These are phyloP conservation scores for Pseudogymnoascus sp. DNA, from an alignment of 2,329 filamentous ascomycete species.

Conservation along the genomic window DNA sequence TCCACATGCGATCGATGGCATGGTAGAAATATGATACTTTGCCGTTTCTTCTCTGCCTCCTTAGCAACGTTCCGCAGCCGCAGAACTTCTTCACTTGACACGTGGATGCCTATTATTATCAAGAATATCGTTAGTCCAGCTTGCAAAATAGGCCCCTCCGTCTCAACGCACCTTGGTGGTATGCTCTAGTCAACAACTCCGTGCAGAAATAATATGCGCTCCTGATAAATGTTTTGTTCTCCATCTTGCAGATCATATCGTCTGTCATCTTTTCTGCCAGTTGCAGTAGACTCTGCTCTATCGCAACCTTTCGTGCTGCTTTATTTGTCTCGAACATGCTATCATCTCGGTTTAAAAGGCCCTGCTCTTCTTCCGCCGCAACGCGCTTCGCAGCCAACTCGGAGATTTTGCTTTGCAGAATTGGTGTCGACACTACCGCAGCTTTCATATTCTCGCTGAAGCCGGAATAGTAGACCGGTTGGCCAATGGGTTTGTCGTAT, in stretches of 20 bases:
- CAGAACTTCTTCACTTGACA: constrained; percentile 87
- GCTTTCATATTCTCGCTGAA: constrained; percentile 87
- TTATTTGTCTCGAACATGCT: constrained; percentile 45
- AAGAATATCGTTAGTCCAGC: not conserved
- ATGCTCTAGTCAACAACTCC: constrained; percentile 82
- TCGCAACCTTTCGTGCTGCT: constrained; percentile 48
- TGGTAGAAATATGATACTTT: constrained; percentile 91
- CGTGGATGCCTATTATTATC: constrained; percentile 58
- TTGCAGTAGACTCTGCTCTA: constrained; percentile 66
- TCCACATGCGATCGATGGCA: constrained; percentile 94
- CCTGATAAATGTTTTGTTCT: constrained; percentile 85
- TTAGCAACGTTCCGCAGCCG: constrained; percentile 74
- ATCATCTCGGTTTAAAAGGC: constrained; percentile 50
- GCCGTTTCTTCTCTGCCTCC: constrained; percentile 74
- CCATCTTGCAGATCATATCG: constrained; percentile 98
- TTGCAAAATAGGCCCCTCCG: not conserved
- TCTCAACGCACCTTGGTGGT: constrained; percentile 64
- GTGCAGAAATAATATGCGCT: constrained; percentile 84
- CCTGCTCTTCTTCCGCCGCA: constrained; percentile 67
- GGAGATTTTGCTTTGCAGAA: constrained; percentile 65
- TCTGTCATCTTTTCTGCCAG: constrained; percentile 82
- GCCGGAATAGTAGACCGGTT: constrained; percentile 86
- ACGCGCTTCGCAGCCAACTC: constrained; percentile 70
- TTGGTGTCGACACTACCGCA: constrained; percentile 63
- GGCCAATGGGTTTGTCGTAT: constrained; percentile 83